A percentile compares a stretch with the other conserved stretches of the same genome.
Conservation (phyloP, 2,329 filamentous ascomycete genomes). For the Pseudogymnoascus sp. region DNA sequence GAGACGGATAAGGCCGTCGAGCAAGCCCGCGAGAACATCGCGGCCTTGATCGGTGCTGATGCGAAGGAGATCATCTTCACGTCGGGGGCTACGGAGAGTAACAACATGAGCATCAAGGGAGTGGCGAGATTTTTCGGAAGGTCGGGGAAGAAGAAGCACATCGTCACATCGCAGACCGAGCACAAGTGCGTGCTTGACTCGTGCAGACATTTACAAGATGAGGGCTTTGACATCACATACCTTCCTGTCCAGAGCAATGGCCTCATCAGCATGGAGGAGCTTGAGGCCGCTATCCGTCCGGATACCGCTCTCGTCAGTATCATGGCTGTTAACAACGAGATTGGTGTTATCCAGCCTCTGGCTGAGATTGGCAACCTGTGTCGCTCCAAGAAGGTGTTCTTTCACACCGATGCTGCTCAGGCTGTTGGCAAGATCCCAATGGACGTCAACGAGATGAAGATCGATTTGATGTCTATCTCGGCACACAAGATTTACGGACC, state of each 20-base stretch:
- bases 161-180: conserved; percentile 94
- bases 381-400: conserved; percentile 86
- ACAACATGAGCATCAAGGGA: conserved; percentile 99
- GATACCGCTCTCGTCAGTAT: conserved; percentile 91
- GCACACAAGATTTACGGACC: conserved; percentile 98
- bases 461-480: conserved; percentile 97
- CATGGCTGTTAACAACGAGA: conserved; percentile 99
- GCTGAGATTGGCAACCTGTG: conserved; percentile 91
- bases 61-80: conserved; percentile 99
- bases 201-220: conserved; percentile 91
- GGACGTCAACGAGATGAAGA: conserved; percentile 95
- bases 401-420: conserved; percentile 94
- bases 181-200: conserved; percentile 99
- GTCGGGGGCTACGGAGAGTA: conserved; percentile 94
- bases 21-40: conserved; percentile 73
- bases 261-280: conserved; percentile 72
- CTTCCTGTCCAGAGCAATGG: conserved; percentile 82
- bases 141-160: conserved; percentile 93
- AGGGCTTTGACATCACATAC: conserved; percentile 96
- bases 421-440: conserved; percentile 97
- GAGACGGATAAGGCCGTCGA: conserved; percentile 94
- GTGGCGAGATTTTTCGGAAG: conserved; percentile 92
- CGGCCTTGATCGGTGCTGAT: conserved; percentile 82
- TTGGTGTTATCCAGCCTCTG: conserved; percentile 95
- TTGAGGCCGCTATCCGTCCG: conserved; percentile 81